Percentiles rank a stretch among this genome's conserved stretches.
Conservation (phyloP, 257 asterid species). For the Galeopsis tetrahit region DNA sequence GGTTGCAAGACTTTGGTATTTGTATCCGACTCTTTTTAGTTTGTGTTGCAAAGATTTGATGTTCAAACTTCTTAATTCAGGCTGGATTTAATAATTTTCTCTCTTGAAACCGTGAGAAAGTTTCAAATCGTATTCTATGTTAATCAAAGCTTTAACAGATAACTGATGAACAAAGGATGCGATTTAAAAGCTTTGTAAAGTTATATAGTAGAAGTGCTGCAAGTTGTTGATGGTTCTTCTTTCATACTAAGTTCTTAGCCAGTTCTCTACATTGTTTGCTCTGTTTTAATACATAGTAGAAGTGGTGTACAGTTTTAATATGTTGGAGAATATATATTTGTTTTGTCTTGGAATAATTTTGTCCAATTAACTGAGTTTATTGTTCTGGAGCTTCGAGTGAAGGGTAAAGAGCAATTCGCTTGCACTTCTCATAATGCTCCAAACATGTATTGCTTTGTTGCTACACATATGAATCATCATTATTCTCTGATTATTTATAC, state of each 20-base stretch:
- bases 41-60: not conserved
- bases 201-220: too few relatives aligned
- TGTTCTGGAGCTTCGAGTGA: conserved; percentile 45
- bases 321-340: not conserved
- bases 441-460: conserved; percentile 32
- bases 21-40: not conserved
- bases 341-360: not conserved
- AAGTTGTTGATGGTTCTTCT: not conserved
- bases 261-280: not conserved
- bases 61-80: not conserved
- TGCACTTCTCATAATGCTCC: conserved; percentile 47
- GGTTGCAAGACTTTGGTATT: not conserved
- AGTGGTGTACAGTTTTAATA: not conserved
- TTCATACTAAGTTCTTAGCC: too few relatives aligned
- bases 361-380: not conserved
- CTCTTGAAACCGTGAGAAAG: not conserved
- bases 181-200: too few relatives aligned
- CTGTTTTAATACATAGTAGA: not conserved
- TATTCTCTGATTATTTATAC: conserved; percentile 13
- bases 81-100: not conserved
- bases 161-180: not conserved
- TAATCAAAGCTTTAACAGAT: not conserved
- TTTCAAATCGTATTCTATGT: not conserved
- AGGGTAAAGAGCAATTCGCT: conserved; percentile 36
- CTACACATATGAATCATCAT: conserved; percentile 11